Base-by-base conservation (phyloP, 768 basidiomycete species). In the Saitozyma sp. region DNA sequence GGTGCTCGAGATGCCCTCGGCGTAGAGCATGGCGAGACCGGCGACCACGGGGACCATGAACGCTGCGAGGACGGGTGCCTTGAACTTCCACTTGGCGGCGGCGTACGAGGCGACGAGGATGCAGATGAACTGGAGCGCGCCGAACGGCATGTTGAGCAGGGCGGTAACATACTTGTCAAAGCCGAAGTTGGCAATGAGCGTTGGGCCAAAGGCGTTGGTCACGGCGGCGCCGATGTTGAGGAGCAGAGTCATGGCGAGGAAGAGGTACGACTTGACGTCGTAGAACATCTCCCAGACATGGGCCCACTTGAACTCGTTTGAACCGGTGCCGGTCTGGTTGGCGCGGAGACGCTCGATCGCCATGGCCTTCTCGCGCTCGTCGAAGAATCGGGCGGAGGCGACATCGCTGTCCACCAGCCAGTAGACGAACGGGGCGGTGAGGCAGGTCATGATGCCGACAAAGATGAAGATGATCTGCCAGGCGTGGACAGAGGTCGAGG, bases 81-180 rank as follows among this genome's bases (percentile, higher is more conserved):
- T 79, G 45, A 41, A 42, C 42, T 54, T 58, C 65, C 68, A 70
- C 46, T 62, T 55, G 4, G 50, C 49, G 17, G 71, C 71, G 2
- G 58, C 50, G 61, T 64, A 77, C 6, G 65, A 68, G 3, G 59
- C 59, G 51, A 54, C 41, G 48, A 70, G 49, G 59, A 79, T 79
- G 55, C 58, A 53, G 41, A 65, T 29, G 59, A 69, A 63, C 69
- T 83, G 82, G 17, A 84, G 67, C 11, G 76, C 77, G 19, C 77
- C 71, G 68, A 83, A 84, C 6, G 83, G 83, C 52, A 83, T 82
- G 63, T 83, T 83, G 75, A 84, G 81, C 17, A 84, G 73, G 46
- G 84, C 16, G n/a, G 58, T 54, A 6, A 54, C 52, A 14, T 29
- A 20, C 39, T 39, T 54, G 11, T 54, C 66, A 56, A 69, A 72